These are phyloP conservation scores for Parmelia sp. DNA, from an alignment of 495 filamentous ascomycete genomes.

Conservation along the genomic window DNA sequence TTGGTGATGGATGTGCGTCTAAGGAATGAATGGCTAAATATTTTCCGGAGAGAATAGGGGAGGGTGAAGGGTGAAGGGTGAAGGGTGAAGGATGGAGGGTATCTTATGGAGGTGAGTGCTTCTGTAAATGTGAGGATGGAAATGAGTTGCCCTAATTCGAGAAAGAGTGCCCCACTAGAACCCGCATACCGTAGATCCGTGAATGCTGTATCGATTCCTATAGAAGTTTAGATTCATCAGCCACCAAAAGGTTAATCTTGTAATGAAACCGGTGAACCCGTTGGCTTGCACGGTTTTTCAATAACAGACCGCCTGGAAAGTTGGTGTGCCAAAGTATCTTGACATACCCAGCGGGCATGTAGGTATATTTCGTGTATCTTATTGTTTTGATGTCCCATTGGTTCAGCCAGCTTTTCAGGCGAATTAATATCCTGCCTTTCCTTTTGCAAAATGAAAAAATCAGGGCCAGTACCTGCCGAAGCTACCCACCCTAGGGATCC, in stretches of 20 bases:
- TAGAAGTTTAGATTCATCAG: background rate
- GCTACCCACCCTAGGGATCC: background rate
- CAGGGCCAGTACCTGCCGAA: background rate
- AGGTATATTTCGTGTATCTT: too few species aligned
- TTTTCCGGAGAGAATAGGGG: background rate
- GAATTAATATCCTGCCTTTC: too few species aligned
- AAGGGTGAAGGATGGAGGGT: background rate
- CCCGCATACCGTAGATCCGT: too few species aligned
- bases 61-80: background rate
- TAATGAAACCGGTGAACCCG: background rate
- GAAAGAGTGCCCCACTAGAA: background rate
- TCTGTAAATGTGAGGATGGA: background rate
- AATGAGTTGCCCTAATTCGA: background rate
- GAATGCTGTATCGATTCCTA: too few species aligned
- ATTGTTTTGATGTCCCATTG: background rate
- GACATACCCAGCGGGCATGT: too few species aligned
- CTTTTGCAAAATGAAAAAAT: background rate
- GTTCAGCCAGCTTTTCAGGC: background rate
- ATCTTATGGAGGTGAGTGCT: background rate
- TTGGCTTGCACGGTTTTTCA: background rate
- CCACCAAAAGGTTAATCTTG: background rate
- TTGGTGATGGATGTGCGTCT: background rate
- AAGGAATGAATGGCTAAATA: background rate
- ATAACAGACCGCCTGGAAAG: too few species aligned
- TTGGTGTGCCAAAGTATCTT: too few species aligned